These are phyloP conservation scores for Fusarium piperis DNA, from an alignment of 2,329 filamentous ascomycete genomes.

Conservation along the genomic window DNA sequence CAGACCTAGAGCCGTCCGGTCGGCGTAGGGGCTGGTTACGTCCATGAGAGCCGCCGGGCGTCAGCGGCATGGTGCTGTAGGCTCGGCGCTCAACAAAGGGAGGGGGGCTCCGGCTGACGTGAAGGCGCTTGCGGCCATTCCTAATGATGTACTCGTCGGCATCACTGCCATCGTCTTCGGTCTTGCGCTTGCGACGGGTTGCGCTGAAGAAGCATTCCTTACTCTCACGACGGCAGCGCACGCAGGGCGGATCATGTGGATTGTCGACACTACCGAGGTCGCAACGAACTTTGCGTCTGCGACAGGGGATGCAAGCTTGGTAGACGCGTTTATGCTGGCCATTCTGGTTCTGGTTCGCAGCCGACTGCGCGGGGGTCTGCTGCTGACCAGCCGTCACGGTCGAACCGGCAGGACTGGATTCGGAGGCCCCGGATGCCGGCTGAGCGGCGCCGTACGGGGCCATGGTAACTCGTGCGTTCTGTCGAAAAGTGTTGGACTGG, in stretches of 20 bases:
- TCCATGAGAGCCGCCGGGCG: constrained; percentile 73
- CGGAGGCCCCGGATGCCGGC: constrained; percentile 33
- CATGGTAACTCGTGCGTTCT: constrained; percentile 22
- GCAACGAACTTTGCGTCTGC: constrained; percentile 69
- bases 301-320: constrained; percentile 71
- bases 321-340: constrained; percentile 69
- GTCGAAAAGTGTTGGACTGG: constrained; percentile 2
- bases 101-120: constrained; percentile 57
- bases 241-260: constrained; percentile 91
- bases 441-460: constrained; percentile 39
- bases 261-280: constrained; percentile 84
- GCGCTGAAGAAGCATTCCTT: constrained; percentile 98
- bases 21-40: constrained; percentile 73
- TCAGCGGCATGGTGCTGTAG: constrained; percentile 66
- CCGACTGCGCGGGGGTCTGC: constrained; percentile 31
- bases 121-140: constrained; percentile 76
- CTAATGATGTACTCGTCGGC: constrained; percentile 75
- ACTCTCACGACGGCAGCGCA: constrained; percentile 91
- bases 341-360: constrained; percentile 18
- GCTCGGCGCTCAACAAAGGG: constrained; percentile 55
- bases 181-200: constrained; percentile 90
- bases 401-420: constrained; percentile 40
- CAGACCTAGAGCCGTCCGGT: constrained; percentile 57
- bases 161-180: constrained; percentile 63
- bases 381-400: constrained; percentile 28